phyloP scores from a whole-genome alignment of 164 flowering plant genomes.

The Umbellularia californica region DNA sequence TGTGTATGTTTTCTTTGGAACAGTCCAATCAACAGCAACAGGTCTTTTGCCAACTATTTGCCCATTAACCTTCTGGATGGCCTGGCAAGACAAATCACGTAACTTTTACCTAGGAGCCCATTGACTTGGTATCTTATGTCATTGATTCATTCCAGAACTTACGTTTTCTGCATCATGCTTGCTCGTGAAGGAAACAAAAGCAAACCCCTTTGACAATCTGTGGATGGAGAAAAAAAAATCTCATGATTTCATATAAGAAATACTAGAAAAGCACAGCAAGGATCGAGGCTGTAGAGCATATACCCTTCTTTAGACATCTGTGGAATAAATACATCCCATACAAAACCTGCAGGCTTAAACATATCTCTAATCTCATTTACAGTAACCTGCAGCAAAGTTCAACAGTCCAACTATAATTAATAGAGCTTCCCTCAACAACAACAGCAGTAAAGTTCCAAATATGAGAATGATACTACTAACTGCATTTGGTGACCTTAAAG shows the following conservation, averaged over 20 bases:
- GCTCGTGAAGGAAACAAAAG: constrained; percentile 86
- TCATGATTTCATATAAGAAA: not conserved
- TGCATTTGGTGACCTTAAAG: constrained; percentile 54
- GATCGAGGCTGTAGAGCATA: constrained; percentile 2
- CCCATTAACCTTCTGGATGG: constrained; percentile 79
- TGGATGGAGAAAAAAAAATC: not conserved
- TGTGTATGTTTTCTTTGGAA: constrained; percentile 73
- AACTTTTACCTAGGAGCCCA: not conserved
- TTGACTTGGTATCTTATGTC: not conserved
- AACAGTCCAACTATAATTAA: not conserved
- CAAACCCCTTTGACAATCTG: constrained; percentile 86
- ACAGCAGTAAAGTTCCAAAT: constrained; percentile 9
- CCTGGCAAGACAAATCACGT: constrained; percentile 36
- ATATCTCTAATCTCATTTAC: constrained; percentile 61
- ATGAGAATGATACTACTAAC: not conserved
- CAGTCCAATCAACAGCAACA: constrained; percentile 98
- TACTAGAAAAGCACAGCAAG: not conserved
- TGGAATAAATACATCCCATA: constrained; percentile 91
- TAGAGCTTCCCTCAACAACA: constrained; percentile 6
- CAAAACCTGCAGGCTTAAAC: constrained; percentile 75
- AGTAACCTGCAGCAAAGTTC: constrained; percentile 51
- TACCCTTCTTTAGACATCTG: constrained; percentile 71
- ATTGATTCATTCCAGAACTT: constrained; percentile 10
- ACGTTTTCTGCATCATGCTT: constrained; percentile 93
- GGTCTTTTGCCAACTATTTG: constrained; percentile 61